These are phyloP conservation scores for Balamuthia mandrillaris DNA, from an alignment of 208 protist species.

Conservation along the genomic window DNA sequence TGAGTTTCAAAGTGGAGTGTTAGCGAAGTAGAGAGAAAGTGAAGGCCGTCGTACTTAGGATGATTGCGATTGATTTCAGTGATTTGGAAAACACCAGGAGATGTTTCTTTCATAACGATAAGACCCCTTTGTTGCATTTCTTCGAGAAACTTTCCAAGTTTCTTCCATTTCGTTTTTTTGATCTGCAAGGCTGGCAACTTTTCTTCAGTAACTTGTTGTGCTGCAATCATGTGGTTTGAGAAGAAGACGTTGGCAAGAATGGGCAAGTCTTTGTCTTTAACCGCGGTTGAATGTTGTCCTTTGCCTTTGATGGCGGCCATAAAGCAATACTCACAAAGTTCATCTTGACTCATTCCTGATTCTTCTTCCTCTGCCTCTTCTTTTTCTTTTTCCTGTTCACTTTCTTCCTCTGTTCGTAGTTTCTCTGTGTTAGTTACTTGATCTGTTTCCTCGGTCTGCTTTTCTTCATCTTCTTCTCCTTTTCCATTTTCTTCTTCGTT, in stretches of 20 bases:
- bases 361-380: neutral
- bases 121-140: neutral
- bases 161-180: neutral
- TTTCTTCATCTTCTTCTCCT: neutral
- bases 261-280: neutral
- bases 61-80: neutral
- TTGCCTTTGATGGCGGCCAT: neutral
- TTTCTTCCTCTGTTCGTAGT: neutral
- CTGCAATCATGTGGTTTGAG: neutral
- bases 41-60: neutral
- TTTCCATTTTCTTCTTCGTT: neutral
- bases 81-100: neutral
- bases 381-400: neutral
- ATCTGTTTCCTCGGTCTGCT: neutral
- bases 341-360: neutral
- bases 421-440: neutral
- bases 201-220: too few species aligned
- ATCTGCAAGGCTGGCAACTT: neutral
- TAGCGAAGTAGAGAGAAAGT: too few species aligned
- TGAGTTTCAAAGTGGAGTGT: too few species aligned
- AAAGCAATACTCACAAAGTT: neutral
- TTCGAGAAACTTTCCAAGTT: neutral
- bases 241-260: slow-evolving; percentile 2
- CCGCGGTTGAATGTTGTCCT: neutral
- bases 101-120: neutral